Evolutionary conservation across 106 monocot species (phyloP).

Genomic region (Allium sativum): DNA sequence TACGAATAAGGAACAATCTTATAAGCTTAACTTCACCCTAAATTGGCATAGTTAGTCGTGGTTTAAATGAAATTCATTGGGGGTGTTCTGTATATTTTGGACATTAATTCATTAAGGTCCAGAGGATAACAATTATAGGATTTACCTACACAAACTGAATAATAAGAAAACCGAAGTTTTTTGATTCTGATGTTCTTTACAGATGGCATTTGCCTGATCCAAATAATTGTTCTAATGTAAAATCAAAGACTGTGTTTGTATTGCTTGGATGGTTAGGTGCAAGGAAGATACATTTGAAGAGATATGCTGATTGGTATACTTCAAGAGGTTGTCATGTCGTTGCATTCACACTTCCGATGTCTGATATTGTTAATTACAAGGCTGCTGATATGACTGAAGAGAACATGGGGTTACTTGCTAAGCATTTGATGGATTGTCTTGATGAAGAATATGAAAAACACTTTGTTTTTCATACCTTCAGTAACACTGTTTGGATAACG

Average conservation of each 20-base stretch:
- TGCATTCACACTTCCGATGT: constrained; percentile 88
- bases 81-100: background rate
- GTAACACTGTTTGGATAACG: constrained; percentile 92
- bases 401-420: constrained; percentile 52
- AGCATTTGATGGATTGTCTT: constrained; percentile 68
- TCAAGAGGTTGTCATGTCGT: constrained; percentile 83
- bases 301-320: constrained; percentile 94
- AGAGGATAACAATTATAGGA: too few relatives aligned
- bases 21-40: too few relatives aligned
- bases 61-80: too few relatives aligned
- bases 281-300: constrained; percentile 78
- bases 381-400: constrained; percentile 60
- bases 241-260: constrained; percentile 73
- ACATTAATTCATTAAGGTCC: background rate
- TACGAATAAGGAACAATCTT: too few relatives aligned
- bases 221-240: constrained; percentile 24
- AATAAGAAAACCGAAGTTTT: too few relatives aligned
- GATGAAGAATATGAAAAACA: constrained; percentile 68
- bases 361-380: constrained; percentile 66
- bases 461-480: constrained; percentile 90
- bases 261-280: constrained; percentile 92
- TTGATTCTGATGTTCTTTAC: constrained; percentile 50
- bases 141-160: too few relatives aligned
- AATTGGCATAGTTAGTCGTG: too few relatives aligned
- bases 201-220: constrained; percentile 79